These are phyloP conservation scores for Flaveria linearis DNA, from an alignment of 129 eudicot species.

Conservation along the genomic window DNA sequence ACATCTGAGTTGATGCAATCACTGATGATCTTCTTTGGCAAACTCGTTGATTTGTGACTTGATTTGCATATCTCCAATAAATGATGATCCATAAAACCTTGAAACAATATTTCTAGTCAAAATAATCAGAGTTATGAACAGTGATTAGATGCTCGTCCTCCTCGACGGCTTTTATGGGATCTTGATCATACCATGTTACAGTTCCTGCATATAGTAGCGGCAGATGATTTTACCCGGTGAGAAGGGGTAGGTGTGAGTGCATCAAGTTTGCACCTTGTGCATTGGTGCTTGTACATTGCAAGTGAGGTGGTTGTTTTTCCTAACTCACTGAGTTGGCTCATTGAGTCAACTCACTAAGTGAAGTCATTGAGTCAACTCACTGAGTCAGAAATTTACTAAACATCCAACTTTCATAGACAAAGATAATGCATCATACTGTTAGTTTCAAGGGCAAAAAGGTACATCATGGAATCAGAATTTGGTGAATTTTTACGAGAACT, in stretches of 20 bases:
- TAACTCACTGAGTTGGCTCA: too few species aligned
- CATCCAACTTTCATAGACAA: neutral
- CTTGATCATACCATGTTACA: constrained; percentile 67
- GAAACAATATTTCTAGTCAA: constrained; percentile 35
- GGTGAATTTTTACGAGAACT: neutral
- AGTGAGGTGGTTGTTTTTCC: neutral
- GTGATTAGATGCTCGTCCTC: constrained; percentile 61
- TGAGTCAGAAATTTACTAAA: neutral
- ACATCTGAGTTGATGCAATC: constrained; percentile 17
- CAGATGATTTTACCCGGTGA: neutral
- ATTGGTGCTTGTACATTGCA: neutral
- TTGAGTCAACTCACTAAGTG: too few species aligned
- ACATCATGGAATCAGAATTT: neutral
- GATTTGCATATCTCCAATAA: constrained; percentile 16
- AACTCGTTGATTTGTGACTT: constrained; percentile 2
- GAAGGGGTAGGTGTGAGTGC: too few species aligned
- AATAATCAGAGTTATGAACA: constrained; percentile 64
- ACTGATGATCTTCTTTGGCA: constrained; percentile 22
- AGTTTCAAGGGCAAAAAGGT: neutral
- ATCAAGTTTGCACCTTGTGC: too few species aligned
- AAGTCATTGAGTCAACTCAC: neutral
- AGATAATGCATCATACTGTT: neutral
- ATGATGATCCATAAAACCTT: neutral
- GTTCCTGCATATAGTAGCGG: constrained; percentile 48
- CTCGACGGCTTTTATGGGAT: constrained; percentile 45